Conservation (phyloP, 176 grass and related monocot species). For the Oryza punctata region DNA sequence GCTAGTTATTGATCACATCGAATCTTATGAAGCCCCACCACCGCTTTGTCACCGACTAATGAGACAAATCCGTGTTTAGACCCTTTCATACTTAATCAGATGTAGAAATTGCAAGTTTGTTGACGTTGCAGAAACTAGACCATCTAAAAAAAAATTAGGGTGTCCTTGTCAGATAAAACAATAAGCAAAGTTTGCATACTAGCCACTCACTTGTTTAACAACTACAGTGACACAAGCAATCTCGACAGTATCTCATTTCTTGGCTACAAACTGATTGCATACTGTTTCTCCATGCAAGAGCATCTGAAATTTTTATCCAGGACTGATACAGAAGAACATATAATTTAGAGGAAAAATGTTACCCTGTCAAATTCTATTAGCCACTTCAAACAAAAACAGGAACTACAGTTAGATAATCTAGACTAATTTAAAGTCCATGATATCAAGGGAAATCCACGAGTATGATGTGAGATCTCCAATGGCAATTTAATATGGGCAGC, state of each 20-base stretch:
- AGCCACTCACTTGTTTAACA: constrained; percentile 14
- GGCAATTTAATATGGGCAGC: constrained; percentile 24
- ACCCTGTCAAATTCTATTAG: constrained; percentile 4
- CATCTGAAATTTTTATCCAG: constrained; percentile 20
- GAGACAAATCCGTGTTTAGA: constrained; percentile 37
- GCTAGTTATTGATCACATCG: constrained; percentile 9
- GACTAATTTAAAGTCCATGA: constrained; percentile 7
- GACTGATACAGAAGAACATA: neutral
- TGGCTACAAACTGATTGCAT: constrained; percentile 9
- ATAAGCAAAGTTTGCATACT: constrained; percentile 29
- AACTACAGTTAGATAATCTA: constrained; percentile 10
- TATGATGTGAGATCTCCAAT: constrained; percentile 16
- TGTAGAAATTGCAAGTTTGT: constrained; percentile 37
- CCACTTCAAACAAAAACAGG: neutral
- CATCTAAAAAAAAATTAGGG: constrained; percentile 33
- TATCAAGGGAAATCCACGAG: constrained; percentile 16
- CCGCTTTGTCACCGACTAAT: constrained; percentile 27
- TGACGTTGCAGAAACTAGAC: constrained; percentile 33
- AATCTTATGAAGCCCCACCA: constrained; percentile 35
- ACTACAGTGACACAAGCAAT: constrained; percentile 37
- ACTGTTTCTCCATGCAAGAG: constrained; percentile 25
- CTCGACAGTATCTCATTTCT: constrained; percentile 31
- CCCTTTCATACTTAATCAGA: constrained; percentile 33
- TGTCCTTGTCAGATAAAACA: constrained; percentile 39
- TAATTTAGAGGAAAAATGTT: constrained; percentile 15